Percentiles rank a stretch among this genome's conserved stretches.
phyloP scores from a whole-genome alignment of 768 basidiomycete genomes.

The Rhodosporidiobolus odoratus region DNA sequence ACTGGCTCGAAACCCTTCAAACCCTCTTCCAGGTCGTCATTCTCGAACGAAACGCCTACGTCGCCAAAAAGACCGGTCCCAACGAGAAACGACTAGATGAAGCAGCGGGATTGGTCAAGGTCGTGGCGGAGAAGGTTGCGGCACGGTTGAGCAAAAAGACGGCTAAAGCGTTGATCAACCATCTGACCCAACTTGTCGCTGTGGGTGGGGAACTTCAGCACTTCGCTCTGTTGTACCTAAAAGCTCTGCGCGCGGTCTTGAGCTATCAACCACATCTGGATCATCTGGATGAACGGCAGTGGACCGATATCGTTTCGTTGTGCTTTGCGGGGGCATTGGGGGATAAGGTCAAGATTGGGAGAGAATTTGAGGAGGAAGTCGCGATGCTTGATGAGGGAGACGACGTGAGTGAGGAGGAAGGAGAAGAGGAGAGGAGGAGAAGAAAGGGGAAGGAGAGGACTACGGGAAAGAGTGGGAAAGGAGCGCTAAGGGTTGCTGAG shows the following conservation, averaged over 20 bases:
- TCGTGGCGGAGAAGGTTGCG: constrained; percentile 63
- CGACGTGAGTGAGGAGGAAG: neutral
- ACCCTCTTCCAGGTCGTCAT: constrained; percentile 64
- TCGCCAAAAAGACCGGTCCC: constrained; percentile 49
- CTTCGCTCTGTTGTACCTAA: constrained; percentile 73
- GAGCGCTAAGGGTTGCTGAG: neutral
- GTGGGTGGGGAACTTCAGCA: constrained; percentile 56
- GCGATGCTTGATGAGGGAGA: constrained; percentile 41
- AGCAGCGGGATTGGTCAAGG: constrained; percentile 63
- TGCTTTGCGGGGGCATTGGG: constrained; percentile 73
- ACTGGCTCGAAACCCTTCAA: constrained; percentile 52
- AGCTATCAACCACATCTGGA: constrained; percentile 71
- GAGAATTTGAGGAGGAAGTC: constrained; percentile 40
- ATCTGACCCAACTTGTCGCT: constrained; percentile 61
- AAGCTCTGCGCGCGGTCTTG: constrained; percentile 64
- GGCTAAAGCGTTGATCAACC: constrained; percentile 58
- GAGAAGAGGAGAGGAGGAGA: neutral
- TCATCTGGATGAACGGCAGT: constrained; percentile 59
- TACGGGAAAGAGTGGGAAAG: too few species aligned
- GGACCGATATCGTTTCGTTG: constrained; percentile 65
- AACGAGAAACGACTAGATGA: constrained; percentile 60
- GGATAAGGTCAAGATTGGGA: constrained; percentile 48
- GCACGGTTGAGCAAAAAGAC: constrained; percentile 57
- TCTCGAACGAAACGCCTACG: constrained; percentile 56
- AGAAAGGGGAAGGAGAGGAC: too few species aligned